Base-by-base conservation (phyloP, 192 early-diverging fungal species). In the Geosiphon pyriformis region DNA sequence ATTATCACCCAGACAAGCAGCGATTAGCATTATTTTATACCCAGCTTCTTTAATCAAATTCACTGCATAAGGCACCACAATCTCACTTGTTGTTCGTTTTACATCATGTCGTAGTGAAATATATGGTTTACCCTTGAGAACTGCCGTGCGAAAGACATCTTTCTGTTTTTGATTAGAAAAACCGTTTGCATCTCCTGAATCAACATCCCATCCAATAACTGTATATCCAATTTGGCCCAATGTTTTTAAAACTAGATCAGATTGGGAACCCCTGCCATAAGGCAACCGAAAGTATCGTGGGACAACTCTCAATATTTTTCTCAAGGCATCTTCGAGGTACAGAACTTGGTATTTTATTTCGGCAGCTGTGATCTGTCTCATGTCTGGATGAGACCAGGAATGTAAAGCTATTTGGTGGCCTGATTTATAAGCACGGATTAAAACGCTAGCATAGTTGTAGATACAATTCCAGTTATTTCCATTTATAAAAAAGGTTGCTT, bases 341-440 rank as follows among this genome's bases (percentile, higher is more conserved):
- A 66, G 62, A 34, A 82, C 27, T 66, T 76, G 72, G 31, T 55
- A 65, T 12, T 69, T 35, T 29, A 73, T 76, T 47, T 76, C 65
- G 32, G 78, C 68, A 1, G 65, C 71, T 1, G 67, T 31, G 7
- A 74, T 22, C 1, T 25, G 33, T 49, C 71, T 68, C 8, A 84
- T 34, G 53, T 78, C 72, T 2, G 63, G 60, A 69, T 84, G 83
- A 0, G 70, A 72, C 74, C 66, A 85, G 2, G 80, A 78, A 35
- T 85, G 83, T 11, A 73, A 75, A 1, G 61, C 84, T 49, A 88
- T 86, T 57, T 86, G 80, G 58, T 87, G 85, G 7, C 88, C 86
- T 6, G 52, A 69, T 4, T 71, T 58, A 64, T 67, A 72, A 3
- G 78, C 77, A 22, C 76, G 71, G 20, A 65, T 73, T 25, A 90